Evolutionary conservation across 306 rosid genomes (phyloP), one percentile per base, ranked within the genome.

Genomic region (Castanea mollissima): DNA sequence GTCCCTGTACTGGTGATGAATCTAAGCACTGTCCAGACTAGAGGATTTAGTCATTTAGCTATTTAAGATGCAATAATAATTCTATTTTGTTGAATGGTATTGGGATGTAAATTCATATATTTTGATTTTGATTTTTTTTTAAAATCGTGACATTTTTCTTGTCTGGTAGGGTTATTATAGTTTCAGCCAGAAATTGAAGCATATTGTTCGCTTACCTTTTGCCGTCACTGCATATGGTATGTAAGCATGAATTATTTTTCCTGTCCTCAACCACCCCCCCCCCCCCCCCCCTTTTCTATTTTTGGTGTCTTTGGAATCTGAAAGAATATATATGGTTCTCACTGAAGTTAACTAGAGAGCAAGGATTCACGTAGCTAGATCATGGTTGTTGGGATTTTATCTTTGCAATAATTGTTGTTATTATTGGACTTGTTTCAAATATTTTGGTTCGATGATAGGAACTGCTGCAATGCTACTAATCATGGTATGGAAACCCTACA

Each of bases 141-240:
- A n/a, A 71, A 64, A 75, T 51, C 32, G 16, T 49, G 54, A 49
- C 54, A 49, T 27, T 7, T 38, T 38, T 38, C 25, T 34, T 72
- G n/a, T 60, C 84, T 79, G 74, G 86, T 79, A 96, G 99, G 98
- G 99, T 60, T 96, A 96, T 80, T 96, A 96, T 81, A 96, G 99
- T 87, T 96, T 96, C 90, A 96, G 99, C 89, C 99, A 93, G 97
- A 96, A 91, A 90, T 90, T 96, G 89, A 96, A 96, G 88, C 93
- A 87, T 88, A 83, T 96, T 79, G 96, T 93, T 83, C 94, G 98
- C 69, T 88, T 96, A 72, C 99, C 99, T 82, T 93, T 96, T 76
- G 87, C 96, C 70, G 88, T 93, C 82, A 89, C 93, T 59, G 90
- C 99, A 21, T 93, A 96, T 89, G 99, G 99, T 96, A 77, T 79